Conservation (phyloP, 2,329 filamentous ascomycete species). For the Sarocladiaceae sp. region DNA sequence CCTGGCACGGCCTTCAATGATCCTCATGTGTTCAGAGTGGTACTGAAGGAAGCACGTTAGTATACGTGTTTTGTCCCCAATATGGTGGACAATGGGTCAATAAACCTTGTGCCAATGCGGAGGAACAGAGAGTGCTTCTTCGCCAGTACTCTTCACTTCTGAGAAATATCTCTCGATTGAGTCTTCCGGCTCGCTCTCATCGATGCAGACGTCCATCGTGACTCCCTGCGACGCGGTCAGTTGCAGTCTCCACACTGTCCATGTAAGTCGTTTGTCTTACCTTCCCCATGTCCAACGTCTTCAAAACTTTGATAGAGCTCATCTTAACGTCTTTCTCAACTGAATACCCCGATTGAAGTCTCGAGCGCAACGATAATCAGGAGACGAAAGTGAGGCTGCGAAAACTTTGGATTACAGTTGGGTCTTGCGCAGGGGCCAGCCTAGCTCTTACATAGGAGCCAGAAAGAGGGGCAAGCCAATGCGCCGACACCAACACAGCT, state of each 20-base stretch:
- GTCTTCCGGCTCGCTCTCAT: slow-evolving; percentile 12
- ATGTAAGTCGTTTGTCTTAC: not conserved
- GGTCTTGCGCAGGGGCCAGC: too few relatives aligned
- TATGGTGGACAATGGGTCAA: not conserved
- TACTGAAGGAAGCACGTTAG: not conserved
- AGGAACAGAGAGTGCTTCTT: slow-evolving; percentile 9
- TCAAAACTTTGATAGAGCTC: slow-evolving; percentile 9
- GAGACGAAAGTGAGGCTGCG: not conserved
- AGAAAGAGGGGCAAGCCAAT: too few relatives aligned
- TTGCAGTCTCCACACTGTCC: slow-evolving; percentile 17
- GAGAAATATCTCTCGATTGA: slow-evolving; percentile 11
- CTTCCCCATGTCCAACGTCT: slow-evolving; percentile 7
- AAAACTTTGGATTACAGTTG: too few relatives aligned
- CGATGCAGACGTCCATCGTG: slow-evolving; percentile 10
- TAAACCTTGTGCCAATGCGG: slow-evolving; percentile 13
- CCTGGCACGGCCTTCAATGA: slow-evolving; percentile 9
- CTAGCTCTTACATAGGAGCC: too few relatives aligned
- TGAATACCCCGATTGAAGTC: not conserved
- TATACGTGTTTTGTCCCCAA: too few relatives aligned
- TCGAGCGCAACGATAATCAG: too few relatives aligned
- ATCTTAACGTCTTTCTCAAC: not conserved
- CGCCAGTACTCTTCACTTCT: slow-evolving; percentile 7
- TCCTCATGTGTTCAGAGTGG: slow-evolving; percentile 10
- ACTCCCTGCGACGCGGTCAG: slow-evolving; percentile 16
- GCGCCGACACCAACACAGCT: too few relatives aligned